Evolutionary conservation across 306 rosid species (phyloP).

Genomic region (Quillaja saponaria): DNA sequence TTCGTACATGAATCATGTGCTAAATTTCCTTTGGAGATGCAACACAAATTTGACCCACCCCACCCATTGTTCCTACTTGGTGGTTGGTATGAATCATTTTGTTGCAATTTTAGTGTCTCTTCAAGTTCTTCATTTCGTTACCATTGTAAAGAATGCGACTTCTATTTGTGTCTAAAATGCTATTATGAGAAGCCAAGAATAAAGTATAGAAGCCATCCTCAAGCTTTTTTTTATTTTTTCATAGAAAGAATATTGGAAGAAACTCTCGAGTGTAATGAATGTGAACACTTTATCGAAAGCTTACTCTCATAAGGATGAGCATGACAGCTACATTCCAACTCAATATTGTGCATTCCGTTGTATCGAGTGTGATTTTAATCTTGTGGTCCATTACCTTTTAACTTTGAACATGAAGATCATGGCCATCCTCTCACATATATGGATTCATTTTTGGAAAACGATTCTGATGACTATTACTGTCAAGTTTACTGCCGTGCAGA

Average conservation of each 20-base stretch:
- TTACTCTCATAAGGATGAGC: neutral
- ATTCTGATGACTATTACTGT: neutral
- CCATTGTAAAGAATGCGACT: no score
- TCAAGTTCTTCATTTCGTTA: no score
- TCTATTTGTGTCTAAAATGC: neutral
- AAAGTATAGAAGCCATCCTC: neutral
- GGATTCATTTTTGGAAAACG: neutral
- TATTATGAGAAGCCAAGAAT: neutral
- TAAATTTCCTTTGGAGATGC: no score
- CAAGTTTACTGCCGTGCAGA: neutral
- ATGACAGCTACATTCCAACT: neutral
- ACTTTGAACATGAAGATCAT: neutral
- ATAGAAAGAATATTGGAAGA: neutral
- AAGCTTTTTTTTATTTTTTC: neutral
- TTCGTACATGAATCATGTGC: no score
- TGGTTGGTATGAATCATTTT: no score
- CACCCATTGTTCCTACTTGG: no score
- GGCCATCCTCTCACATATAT: neutral
- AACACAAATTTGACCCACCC: no score
- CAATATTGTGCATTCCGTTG: neutral
- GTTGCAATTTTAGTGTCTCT: no score
- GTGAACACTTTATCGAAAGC: neutral
- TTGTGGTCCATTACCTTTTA: conserved; percentile 11
- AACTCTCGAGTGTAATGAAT: neutral
- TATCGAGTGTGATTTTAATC: neutral